Evolutionary conservation across 352 stramenopile genomes (phyloP).

Genomic region (Phytophthora agathidicida): DNA sequence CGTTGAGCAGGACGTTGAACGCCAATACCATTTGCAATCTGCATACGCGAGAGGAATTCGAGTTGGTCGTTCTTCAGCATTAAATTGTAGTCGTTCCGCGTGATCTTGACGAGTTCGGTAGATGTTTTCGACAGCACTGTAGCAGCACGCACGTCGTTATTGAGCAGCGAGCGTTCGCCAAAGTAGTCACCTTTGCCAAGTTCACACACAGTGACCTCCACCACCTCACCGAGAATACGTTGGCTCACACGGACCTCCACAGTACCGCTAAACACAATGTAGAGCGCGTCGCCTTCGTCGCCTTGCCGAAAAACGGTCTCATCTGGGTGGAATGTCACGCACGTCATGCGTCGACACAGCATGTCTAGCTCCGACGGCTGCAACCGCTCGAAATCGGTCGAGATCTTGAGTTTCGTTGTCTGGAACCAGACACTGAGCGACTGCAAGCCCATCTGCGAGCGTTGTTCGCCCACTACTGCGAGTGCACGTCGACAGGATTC

Average conservation of each 20-base stretch:
- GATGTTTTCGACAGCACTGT: constrained; percentile 64
- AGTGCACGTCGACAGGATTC: constrained; percentile 73
- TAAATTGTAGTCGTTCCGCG: constrained; percentile 70
- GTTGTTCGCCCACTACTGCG: constrained; percentile 51
- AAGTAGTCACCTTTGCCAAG: constrained; percentile 76
- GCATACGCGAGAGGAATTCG: constrained; percentile 69
- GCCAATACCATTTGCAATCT: constrained; percentile 49
- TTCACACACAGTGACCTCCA: constrained; percentile 75
- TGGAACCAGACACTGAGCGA: constrained; percentile 76
- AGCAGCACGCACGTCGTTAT: constrained; percentile 61
- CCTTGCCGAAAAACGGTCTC: constrained; percentile 75
- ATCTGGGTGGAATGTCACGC: constrained; percentile 50
- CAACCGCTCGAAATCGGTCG: constrained; percentile 69
- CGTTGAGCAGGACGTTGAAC: constrained; percentile 25
- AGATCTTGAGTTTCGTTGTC: constrained; percentile 78
- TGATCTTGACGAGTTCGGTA: constrained; percentile 69
- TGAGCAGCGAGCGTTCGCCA: constrained; percentile 68
- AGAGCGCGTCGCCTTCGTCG: constrained; percentile 76
- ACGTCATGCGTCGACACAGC: constrained; percentile 64
- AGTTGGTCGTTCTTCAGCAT: constrained; percentile 79
- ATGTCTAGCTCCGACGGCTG: constrained; percentile 65
- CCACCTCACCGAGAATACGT: constrained; percentile 58
- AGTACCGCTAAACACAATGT: constrained; percentile 66
- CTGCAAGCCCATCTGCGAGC: constrained; percentile 63
- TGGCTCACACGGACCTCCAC: constrained; percentile 72